phyloP scores from a whole-genome alignment of 2,329 filamentous ascomycete genomes.

The Keithomyces neogunnii region DNA sequence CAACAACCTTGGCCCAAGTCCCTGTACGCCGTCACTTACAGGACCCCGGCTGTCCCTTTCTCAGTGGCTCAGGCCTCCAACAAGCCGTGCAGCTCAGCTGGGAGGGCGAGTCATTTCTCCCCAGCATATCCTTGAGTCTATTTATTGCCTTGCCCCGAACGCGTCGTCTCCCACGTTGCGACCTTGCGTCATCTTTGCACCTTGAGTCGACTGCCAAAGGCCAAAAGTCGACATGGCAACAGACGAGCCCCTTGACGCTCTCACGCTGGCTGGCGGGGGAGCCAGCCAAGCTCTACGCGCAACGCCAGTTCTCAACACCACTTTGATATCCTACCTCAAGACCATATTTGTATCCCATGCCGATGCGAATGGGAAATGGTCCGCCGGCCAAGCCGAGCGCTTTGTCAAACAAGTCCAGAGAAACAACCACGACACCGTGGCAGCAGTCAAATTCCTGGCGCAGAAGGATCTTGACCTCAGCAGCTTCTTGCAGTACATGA shows the following conservation, averaged over 20 bases:
- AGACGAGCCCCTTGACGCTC: constrained; percentile 13
- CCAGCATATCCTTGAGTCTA: too few relatives aligned
- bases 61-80: too few relatives aligned
- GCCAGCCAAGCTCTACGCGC: constrained; percentile 31
- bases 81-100: too few relatives aligned
- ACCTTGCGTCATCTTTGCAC: not conserved
- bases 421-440: constrained; percentile 23
- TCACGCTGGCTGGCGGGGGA: constrained; percentile 40
- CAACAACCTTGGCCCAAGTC: too few relatives aligned
- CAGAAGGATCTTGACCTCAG: constrained; percentile 33
- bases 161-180: too few relatives aligned
- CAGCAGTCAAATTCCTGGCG: constrained; percentile 17
- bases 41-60: too few relatives aligned
- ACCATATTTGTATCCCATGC: constrained; percentile 38
- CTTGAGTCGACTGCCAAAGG: constrained; percentile 1
- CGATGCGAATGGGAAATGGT: constrained; percentile 34
- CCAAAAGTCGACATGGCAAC: constrained; percentile 1
- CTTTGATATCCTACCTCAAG: constrained; percentile 33
- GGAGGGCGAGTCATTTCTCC: too few relatives aligned
- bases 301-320: constrained; percentile 32
- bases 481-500: constrained; percentile 48
- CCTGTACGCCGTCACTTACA: too few relatives aligned
- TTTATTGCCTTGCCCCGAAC: too few relatives aligned
- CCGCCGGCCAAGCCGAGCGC: constrained; percentile 31
- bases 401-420: constrained; percentile 41